Conservation (phyloP, 1,284 basidiomycete genomes). For the Microbotryum violaceum region DNA sequence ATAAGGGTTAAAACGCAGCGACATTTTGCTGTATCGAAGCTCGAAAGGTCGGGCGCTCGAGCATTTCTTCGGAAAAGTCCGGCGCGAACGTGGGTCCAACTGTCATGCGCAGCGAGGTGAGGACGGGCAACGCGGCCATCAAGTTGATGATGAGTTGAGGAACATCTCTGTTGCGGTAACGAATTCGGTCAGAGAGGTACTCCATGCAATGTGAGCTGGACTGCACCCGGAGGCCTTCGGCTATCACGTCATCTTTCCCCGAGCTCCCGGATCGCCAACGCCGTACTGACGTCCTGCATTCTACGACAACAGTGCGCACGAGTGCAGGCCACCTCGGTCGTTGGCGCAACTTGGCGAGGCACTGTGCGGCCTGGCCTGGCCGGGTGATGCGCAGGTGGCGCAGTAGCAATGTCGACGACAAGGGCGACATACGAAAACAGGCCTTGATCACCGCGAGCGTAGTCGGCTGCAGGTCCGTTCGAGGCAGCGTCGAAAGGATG, state of each 20-base stretch:
- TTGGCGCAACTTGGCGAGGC: slow-evolving; percentile 9
- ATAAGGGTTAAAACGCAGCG: slow-evolving; percentile 36
- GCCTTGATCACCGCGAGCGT: slow-evolving; percentile 27
- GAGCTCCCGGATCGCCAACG: background rate
- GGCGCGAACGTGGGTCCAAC: slow-evolving; percentile 32
- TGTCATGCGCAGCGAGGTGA: slow-evolving; percentile 15
- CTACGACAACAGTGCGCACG: slow-evolving; percentile 11
- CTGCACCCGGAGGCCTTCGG: background rate
- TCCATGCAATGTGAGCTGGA: too few species aligned
- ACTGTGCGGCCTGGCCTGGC: slow-evolving; percentile 24
- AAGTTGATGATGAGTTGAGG: slow-evolving; percentile 33
- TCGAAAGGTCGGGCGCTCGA: slow-evolving; percentile 9
- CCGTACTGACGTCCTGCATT: slow-evolving; percentile 18
- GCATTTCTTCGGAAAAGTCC: slow-evolving; percentile 32
- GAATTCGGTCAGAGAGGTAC: background rate
- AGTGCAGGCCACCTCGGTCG: background rate
- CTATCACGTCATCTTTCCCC: too few species aligned
- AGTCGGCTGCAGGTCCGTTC: slow-evolving; percentile 24
- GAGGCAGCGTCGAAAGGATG: slow-evolving; percentile 15
- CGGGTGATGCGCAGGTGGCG: slow-evolving; percentile 24
- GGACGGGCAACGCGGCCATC: slow-evolving; percentile 12
- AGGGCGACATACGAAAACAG: slow-evolving; percentile 1
- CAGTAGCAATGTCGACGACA: slow-evolving; percentile 18
- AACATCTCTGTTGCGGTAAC: slow-evolving; percentile 24
- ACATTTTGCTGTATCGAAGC: slow-evolving; percentile 21